Percentiles rank a stretch among this genome's conserved stretches.
phyloP scores from a whole-genome alignment of 139 green algal species.

The Volvox reticuliferus region DNA sequence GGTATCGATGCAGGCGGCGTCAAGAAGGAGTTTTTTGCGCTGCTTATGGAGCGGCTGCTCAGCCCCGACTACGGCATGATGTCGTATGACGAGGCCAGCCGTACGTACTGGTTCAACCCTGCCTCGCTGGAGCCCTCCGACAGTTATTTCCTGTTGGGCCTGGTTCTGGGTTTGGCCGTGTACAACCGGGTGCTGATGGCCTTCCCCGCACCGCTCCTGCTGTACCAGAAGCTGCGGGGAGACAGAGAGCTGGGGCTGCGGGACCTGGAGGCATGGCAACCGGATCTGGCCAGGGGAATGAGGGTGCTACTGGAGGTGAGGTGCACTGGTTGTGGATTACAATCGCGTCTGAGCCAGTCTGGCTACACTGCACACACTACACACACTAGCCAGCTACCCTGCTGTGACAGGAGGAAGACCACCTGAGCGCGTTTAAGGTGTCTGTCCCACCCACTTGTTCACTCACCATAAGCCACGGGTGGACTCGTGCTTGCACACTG shows the following conservation, averaged over 20 bases:
- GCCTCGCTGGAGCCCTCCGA: conserved; percentile 26
- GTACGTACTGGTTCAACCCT: conserved; percentile 85
- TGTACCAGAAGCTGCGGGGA: conserved; percentile 93
- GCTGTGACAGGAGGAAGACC: too few relatives aligned
- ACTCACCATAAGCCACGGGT: too few relatives aligned
- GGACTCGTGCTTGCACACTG: too few relatives aligned
- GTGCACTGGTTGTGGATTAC: too few relatives aligned
- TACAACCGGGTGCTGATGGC: conserved; percentile 96
- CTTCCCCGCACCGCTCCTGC: conserved; percentile 88
- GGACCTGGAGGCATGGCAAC: conserved; percentile 93
- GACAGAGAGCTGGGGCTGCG: conserved; percentile 76
- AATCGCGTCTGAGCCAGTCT: too few relatives aligned
- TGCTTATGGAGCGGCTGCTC: conserved; percentile 91
- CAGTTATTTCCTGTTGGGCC: conserved; percentile 79
- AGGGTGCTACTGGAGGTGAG: conserved; percentile 14
- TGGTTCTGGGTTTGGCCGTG: conserved; percentile 92
- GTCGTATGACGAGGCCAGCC: conserved; percentile 73
- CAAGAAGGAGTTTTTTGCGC: conserved; percentile 96
- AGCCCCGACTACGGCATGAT: conserved; percentile 93
- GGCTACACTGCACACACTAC: too few relatives aligned
- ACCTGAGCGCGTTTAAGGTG: too few relatives aligned
- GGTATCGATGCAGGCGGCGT: conserved; percentile 90
- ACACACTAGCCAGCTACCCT: too few relatives aligned
- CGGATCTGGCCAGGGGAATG: conserved; percentile 45
- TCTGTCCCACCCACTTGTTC: too few relatives aligned